Conservation (phyloP, 768 basidiomycete genomes). For the Agrocybe praecox region DNA sequence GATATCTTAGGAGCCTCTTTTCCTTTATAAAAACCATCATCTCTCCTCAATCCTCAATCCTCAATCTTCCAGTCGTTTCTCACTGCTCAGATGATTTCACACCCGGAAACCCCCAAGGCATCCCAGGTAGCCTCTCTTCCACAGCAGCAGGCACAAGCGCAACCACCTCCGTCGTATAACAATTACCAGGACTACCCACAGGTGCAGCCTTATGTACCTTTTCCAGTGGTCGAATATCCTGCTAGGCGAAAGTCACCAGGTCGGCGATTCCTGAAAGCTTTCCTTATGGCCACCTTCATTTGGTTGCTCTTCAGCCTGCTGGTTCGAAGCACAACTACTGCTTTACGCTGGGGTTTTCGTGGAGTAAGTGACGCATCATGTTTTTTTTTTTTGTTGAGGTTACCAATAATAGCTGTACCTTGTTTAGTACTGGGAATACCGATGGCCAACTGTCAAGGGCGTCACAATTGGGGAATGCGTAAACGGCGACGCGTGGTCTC, state of each 20-base stretch:
- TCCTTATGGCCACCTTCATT: slow-evolving; percentile 3
- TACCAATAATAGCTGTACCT: no score
- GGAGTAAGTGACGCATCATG: background rate
- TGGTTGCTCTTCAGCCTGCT: slow-evolving; percentile 5
- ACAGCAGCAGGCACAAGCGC: background rate
- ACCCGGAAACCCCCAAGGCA: background rate
- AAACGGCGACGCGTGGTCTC: background rate
- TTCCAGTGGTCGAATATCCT: background rate
- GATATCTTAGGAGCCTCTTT: no score
- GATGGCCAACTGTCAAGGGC: background rate
- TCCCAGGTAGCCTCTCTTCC: background rate
- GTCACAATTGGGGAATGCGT: background rate
- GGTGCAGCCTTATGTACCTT: background rate
- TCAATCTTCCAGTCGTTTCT: no score
- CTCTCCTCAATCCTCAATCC: no score
- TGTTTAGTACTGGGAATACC: background rate
- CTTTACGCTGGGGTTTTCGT: background rate
- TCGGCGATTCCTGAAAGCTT: slow-evolving; percentile 4
- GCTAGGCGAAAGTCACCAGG: background rate
- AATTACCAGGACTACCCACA: background rate
- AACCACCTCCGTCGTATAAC: background rate
- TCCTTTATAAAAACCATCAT: no score
- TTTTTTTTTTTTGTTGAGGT: background rate
- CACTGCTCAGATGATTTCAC: background rate
- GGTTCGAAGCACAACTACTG: background rate